Base-by-base conservation (phyloP, 1,284 basidiomycete species). In the Apiotrichum porosum region DNA sequence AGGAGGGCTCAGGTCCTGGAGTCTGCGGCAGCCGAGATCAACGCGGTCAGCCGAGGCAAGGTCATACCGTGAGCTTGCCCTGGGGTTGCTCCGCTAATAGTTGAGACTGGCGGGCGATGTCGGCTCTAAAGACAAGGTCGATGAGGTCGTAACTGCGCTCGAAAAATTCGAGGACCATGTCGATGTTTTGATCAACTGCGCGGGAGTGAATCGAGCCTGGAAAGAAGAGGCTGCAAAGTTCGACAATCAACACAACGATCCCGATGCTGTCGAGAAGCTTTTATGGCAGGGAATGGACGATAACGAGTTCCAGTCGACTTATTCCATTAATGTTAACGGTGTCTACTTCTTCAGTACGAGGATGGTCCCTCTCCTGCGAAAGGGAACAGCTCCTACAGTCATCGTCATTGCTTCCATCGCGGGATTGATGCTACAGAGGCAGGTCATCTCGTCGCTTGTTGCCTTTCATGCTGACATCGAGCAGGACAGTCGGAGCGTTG, bases 361-460 rank as follows among this genome's bases (percentile, higher is more conserved):
- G 2, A 60, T 68, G 22, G 52, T 69, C 18, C 69, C 71, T 1
- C 59, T 69, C 2, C 57, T 73, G 3, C 40, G 54, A 38, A 69
- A 69, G 56, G 62, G 65, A 4, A 51, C 57, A 14, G 53, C 60
- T 32, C 60, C 60, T 6, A 62, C 55, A 13, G 69, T 73, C 15
- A 49, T 68, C 45, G 61, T 68, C 37, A 71, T 73, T 36, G 63
- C 68, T 1, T 69, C 66, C 9, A 66, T 73, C 37, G 71, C 66
- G 1, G 68, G 63, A 9, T 52, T 65, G 19, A 62, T 63, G 18
- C 62, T 66, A 35, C 68, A 70, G 47, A 58, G 69, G 35, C 42
- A 42, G 12, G 35, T 56, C 24, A 51, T 51, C 21, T 54, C 51
- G n/a, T n/a, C n/a, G n/a, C n/a, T n/a, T n/a, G n/a, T n/a, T n/a